phyloP scores from a whole-genome alignment of 2,329 filamentous ascomycete genomes.

The Alternaria arborescens region DNA sequence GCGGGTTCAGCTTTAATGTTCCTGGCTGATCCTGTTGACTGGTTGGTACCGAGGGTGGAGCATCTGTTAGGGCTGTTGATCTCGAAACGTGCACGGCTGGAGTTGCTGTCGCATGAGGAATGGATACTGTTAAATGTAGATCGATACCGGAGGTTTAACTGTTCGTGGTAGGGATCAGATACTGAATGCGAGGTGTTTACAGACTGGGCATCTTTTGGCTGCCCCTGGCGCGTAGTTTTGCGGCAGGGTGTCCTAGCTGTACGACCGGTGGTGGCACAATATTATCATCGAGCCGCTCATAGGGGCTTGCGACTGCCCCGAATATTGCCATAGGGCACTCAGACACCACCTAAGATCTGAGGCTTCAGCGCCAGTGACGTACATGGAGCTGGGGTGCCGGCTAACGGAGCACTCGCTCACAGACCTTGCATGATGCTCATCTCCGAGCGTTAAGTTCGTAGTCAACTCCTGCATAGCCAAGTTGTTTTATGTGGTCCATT shows the following conservation, averaged over 20 bases:
- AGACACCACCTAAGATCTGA: slow-evolving; percentile 8
- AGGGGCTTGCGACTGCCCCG: not conserved
- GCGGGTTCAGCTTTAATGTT: slow-evolving; percentile 36
- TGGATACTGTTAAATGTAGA: slow-evolving; percentile 29
- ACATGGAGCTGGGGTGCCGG: slow-evolving; percentile 20
- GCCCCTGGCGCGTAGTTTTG: slow-evolving; percentile 15
- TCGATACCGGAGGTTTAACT: slow-evolving; percentile 36
- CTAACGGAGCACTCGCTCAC: slow-evolving; percentile 23
- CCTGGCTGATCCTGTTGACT: slow-evolving; percentile 25
- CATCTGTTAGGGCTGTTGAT: slow-evolving; percentile 33
- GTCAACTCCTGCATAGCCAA: slow-evolving; percentile 6
- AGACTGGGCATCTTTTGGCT: slow-evolving; percentile 17
- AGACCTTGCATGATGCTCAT: slow-evolving; percentile 38
- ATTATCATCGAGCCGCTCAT: slow-evolving; percentile 11
- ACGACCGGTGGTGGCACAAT: slow-evolving; percentile 1
- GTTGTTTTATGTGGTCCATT: slow-evolving; percentile 5
- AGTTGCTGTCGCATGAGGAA: slow-evolving; percentile 25
- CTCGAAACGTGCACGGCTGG: slow-evolving; percentile 32
- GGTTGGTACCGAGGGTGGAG: slow-evolving; percentile 22
- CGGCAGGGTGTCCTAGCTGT: slow-evolving; percentile 3
- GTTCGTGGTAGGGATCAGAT: slow-evolving; percentile 32
- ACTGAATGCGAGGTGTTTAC: slow-evolving; percentile 5
- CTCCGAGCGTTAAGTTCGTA: slow-evolving; percentile 26
- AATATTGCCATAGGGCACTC: slow-evolving; percentile 5
- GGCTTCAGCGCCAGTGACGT: slow-evolving; percentile 33